phyloP scores from a whole-genome alignment of 2,329 filamentous ascomycete genomes.

The Diaporthe citrichinensis region DNA sequence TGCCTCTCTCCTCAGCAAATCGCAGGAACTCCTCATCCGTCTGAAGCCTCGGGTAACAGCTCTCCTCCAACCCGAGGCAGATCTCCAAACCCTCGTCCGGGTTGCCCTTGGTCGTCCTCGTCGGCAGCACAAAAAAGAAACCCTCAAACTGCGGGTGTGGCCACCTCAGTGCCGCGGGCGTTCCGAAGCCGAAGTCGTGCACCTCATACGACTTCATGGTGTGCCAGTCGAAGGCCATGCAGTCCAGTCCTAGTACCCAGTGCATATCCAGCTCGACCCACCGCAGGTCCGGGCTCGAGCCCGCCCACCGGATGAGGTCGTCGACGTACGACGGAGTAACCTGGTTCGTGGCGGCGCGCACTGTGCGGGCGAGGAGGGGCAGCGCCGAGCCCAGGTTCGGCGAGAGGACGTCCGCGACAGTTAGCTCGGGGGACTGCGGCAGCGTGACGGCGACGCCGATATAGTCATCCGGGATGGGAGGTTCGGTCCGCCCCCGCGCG shows the following conservation, averaged over 20 bases:
- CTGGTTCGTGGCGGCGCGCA: conserved; percentile 46
- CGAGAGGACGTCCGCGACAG: conserved; percentile 39
- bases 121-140: conserved; percentile 35
- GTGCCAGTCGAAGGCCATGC: conserved; percentile 48
- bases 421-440: conserved; percentile 41
- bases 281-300: conserved; percentile 44
- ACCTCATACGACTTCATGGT: conserved; percentile 45
- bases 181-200: conserved; percentile 51
- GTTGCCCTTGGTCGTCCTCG: conserved; percentile 14
- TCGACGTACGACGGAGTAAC: conserved; percentile 44
- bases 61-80: conserved; percentile 34
- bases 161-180: conserved; percentile 40
- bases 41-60: conserved; percentile 26
- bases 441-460: conserved; percentile 45
- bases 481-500: conserved; percentile 43
- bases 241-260: conserved; percentile 48
- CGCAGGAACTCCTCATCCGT: conserved; percentile 35
- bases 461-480: conserved; percentile 45
- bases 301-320: conserved; percentile 46
- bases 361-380: conserved; percentile 44
- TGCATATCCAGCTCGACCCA: conserved; percentile 44
- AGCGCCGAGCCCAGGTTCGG: conserved; percentile 21
- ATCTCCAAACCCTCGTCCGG: conserved; percentile 35
- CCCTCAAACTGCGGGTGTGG: conserved; percentile 35
- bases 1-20: conserved; percentile 36